Evolutionary conservation across 129 eudicot genomes (phyloP), one percentile per base, ranked within the genome.

Genomic region (Saposhnikovia divaricata): DNA sequence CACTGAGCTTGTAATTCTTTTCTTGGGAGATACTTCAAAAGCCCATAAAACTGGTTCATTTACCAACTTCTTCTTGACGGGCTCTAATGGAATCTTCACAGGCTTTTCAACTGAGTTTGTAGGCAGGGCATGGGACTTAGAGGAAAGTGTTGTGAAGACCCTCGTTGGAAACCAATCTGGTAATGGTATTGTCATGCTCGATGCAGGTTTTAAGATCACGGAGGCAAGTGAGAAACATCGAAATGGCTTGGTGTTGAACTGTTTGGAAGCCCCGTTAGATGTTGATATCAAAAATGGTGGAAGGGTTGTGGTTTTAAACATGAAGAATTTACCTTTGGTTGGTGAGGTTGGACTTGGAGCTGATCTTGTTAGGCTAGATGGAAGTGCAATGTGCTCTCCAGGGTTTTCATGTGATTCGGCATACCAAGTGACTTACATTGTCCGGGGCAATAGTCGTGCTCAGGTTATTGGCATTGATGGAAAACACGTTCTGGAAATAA

Each of bases 381-480:
- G 93, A 28, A 84, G 84, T 46, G 92, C 97, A 9, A 89, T 91
- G 98, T 93, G 97, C 42, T 91, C 98, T 27, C 98, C 98, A 4
- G 97, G 96, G 1, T 93, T 93, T 77, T 93, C 98, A 0, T 91
- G 97, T 82, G 98, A 93, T 61, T 91, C 97, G 12, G 98, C 98
- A 0, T 85, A 88, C 79, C 94, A 89, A 77, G 93, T 91, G 57
- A 91, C 92, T 4, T 91, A 89, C 66, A 87, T 91, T 77, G 91
- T 89, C 51, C 84, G 93, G 73, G 98, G 98, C 14, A 93, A 90
- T 47, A 97, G 98, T 0, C 88, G 98, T 23, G 96, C 88, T 75
- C 98, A 93, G 77, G 80, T 93, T 31, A 96, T 91, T 79, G 98
- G 98, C 13, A 89, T 87, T 57, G 98, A 93, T 80, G 98, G 98